Conservation (phyloP, 495 filamentous ascomycete genomes). For the Pyronema domesticum region DNA sequence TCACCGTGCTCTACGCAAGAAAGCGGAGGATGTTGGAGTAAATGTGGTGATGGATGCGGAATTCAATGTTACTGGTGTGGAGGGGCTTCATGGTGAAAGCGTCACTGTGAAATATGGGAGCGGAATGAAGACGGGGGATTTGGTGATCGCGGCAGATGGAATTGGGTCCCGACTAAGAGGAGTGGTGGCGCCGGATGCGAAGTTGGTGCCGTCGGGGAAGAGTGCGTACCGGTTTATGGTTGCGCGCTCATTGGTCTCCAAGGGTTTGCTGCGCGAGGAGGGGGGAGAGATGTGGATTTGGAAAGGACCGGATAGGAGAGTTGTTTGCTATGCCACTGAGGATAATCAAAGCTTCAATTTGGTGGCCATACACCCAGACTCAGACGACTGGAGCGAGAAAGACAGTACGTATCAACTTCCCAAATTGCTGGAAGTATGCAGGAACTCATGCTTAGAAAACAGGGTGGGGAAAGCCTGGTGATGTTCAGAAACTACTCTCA, state of each 20-base stretch:
- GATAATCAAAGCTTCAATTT: conserved; percentile 41
- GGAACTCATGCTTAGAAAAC: too few relatives aligned
- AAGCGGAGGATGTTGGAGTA: conserved; percentile 30
- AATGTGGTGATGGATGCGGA: conserved; percentile 25
- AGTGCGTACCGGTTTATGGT: conserved; percentile 47
- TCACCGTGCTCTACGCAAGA: conserved; percentile 35
- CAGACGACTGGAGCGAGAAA: conserved; percentile 21
- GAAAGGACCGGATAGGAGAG: conserved; percentile 32
- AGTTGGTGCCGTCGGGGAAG: conserved; percentile 29
- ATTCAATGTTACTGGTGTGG: conserved; percentile 31
- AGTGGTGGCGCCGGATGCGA: not conserved
- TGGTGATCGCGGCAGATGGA: conserved; percentile 30
- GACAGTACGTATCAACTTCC: too few relatives aligned
- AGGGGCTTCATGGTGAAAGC: conserved; percentile 29
- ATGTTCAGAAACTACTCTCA: conserved; percentile 30
- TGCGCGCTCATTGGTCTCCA: conserved; percentile 27
- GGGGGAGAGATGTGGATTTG: conserved; percentile 33
- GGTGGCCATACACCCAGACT: conserved; percentile 41
- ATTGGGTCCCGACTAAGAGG: conserved; percentile 20
- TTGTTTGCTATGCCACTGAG: conserved; percentile 43
- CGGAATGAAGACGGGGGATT: conserved; percentile 25
- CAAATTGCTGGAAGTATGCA: too few relatives aligned
- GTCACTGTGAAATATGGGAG: conserved; percentile 30
- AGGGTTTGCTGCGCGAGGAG: conserved; percentile 30
- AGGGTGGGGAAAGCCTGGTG: conserved; percentile 29